Base-by-base conservation (phyloP, 768 basidiomycete species). In the Mycena maculata region DNA sequence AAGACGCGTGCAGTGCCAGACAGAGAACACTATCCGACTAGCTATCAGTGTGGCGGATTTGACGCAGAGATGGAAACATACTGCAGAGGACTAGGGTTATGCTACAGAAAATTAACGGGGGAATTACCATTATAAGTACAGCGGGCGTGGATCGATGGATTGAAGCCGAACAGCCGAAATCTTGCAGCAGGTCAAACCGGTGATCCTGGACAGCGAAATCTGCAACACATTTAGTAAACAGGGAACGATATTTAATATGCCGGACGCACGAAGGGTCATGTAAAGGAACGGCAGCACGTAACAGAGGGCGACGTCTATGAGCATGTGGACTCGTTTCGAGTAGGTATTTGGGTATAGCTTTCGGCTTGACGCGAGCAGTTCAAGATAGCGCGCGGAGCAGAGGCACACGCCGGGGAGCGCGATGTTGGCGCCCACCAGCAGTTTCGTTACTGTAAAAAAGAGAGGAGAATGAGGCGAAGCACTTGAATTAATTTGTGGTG, bases 141-240 rank as follows among this genome's bases (percentile, higher is more conserved):
- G 65, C 53, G 23, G 54, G 52, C 33, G 65, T 67, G 39, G 65
- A 67, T 28, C 60, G 16, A n/a, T 61, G 59, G n/a, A 61, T 54
- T 1, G 65, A 61, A 9, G 65, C 59, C 7, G 65, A 61, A 25
- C 65, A 67, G 36, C 65, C 65, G 5, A 61, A 42, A n/a, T 54
- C 28, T 20, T 33, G 59, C 28, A 57, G 18, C 16, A 67, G 53
- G 38, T 67, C 65, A 41, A 67, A 67, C 33, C 65, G 59, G 65
- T 60, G 59, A 48, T 67, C 65, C 27, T 67, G 65, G 36, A 67
- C 65, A 8, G 65, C 60, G 54, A 67, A 67, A 50, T 67, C 65
- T 67, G 23, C 2, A 7, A 2, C 12, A 15, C 12, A 10, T 9
- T 39, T 25, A 27, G 11, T 6, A 36, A 13, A 36, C 10, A 18